Evolutionary conservation across 192 early-diverging fungal species (phyloP).

Genomic region (Coemansia sp.): DNA sequence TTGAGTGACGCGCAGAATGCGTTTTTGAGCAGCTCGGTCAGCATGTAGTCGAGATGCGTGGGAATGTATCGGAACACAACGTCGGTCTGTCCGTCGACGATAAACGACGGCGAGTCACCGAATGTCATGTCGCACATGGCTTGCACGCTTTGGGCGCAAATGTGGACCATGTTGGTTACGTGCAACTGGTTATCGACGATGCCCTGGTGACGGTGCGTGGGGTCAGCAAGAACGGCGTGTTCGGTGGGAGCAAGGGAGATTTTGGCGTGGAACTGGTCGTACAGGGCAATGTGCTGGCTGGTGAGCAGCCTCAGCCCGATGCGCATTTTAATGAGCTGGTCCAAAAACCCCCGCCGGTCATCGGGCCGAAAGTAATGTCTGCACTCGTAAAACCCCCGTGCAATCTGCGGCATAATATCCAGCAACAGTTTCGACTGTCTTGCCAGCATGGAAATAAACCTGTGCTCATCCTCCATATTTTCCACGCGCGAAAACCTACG

Average conservation of each 20-base stretch:
- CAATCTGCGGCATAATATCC: conserved; percentile 83
- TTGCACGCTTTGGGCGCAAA: conserved; percentile 67
- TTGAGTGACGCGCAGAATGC: conserved; percentile 76
- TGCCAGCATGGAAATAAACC: conserved; percentile 66
- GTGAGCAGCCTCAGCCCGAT: conserved; percentile 84
- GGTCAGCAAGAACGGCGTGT: background rate
- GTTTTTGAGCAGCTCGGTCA: conserved; percentile 86
- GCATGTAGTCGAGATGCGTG: conserved; percentile 85
- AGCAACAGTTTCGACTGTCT: conserved; percentile 69
- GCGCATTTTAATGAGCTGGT: conserved; percentile 81
- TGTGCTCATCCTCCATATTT: conserved; percentile 47
- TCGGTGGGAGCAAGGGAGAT: background rate
- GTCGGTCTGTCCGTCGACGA: conserved; percentile 48
- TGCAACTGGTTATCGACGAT: conserved; percentile 21
- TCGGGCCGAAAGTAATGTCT: conserved; percentile 71
- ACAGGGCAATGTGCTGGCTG: conserved; percentile 76
- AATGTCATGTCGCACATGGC: conserved; percentile 87
- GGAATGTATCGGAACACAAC: conserved; percentile 63
- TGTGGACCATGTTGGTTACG: conserved; percentile 51
- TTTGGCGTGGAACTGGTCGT: conserved; percentile 37
- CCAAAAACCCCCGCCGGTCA: conserved; percentile 66
- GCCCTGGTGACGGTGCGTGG: conserved; percentile 18
- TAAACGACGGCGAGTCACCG: conserved; percentile 68
- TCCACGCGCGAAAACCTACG: conserved; percentile 56
- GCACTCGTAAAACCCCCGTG: conserved; percentile 82